phyloP scores from a whole-genome alignment of 2,329 filamentous ascomycete species.

The Pseudocercospora crystallina region DNA sequence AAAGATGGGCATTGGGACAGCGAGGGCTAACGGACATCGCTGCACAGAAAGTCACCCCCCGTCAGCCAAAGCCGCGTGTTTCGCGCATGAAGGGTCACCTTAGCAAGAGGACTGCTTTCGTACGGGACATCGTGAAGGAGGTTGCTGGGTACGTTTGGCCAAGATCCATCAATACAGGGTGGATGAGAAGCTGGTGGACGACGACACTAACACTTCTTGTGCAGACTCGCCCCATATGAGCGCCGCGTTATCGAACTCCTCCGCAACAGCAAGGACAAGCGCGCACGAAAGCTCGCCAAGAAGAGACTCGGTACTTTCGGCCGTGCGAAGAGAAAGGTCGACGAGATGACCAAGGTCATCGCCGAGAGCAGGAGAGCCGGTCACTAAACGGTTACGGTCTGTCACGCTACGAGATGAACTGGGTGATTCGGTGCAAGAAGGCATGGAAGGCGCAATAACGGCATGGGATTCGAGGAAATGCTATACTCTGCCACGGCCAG shows the following conservation, averaged over 20 bases:
- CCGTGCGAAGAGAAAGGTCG: slow-evolving; percentile 99
- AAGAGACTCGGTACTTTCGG: slow-evolving; percentile 99
- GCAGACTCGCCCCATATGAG: slow-evolving; percentile 64
- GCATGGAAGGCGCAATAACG: slow-evolving; percentile 22
- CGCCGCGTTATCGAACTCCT: slow-evolving; percentile 98
- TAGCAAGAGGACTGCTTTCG: slow-evolving; percentile 95
- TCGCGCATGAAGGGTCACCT: slow-evolving; percentile 87
- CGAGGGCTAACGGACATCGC: slow-evolving; percentile 24
- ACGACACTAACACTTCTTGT: slow-evolving; percentile 18
- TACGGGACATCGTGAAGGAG: slow-evolving; percentile 97
- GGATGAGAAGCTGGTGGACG: background rate
- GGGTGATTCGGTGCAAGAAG: slow-evolving; percentile 17
- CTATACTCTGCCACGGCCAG: slow-evolving; percentile 9
- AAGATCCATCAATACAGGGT: too few species aligned
- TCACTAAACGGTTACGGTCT: slow-evolving; percentile 54
- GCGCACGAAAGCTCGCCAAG: slow-evolving; percentile 98
- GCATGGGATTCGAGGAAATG: slow-evolving; percentile 13
- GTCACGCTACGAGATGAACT: slow-evolving; percentile 15
- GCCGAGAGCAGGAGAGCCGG: slow-evolving; percentile 83
- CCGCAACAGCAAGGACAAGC: slow-evolving; percentile 99
- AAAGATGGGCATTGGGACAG: slow-evolving; percentile 4
- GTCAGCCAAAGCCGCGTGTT: slow-evolving; percentile 50
- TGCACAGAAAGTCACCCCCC: slow-evolving; percentile 51
- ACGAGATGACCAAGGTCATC: slow-evolving; percentile 97
- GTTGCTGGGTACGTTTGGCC: slow-evolving; percentile 75